Evolutionary conservation across 495 filamentous ascomycete species (phyloP).

Genomic region (Cercophora sp.): DNA sequence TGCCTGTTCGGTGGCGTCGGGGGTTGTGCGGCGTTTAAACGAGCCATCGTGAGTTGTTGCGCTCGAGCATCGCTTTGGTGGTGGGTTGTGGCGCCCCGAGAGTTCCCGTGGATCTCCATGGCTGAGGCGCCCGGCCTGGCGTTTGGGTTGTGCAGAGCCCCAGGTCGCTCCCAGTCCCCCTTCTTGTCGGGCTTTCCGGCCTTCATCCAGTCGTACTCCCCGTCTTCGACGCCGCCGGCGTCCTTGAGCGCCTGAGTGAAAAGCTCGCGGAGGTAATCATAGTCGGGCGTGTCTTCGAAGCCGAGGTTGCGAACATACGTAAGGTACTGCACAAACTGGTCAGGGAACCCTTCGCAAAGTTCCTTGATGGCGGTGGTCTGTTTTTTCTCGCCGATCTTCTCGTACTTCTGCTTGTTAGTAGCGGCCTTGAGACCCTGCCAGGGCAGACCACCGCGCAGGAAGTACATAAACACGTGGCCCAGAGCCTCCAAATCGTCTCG

Average conservation of each 20-base stretch:
- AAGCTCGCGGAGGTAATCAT: constrained; percentile 94
- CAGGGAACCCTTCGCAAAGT: constrained; percentile 92
- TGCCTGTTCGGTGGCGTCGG: constrained; percentile 82
- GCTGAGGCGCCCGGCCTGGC: constrained; percentile 69
- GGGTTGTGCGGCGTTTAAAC: constrained; percentile 96
- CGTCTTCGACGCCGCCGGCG: constrained; percentile 91
- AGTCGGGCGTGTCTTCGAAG: constrained; percentile 98
- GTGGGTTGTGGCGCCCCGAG: constrained; percentile 55
- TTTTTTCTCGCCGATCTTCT: constrained; percentile 99
- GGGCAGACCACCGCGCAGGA: constrained; percentile 88
- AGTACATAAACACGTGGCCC: constrained; percentile 99
- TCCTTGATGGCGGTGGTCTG: constrained; percentile 96
- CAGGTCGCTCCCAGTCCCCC: constrained; percentile 66
- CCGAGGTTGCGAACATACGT: constrained; percentile 96
- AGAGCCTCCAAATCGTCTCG: constrained; percentile 94
- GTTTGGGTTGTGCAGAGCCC: constrained; percentile 64
- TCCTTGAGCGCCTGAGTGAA: constrained; percentile 97
- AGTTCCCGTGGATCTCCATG: constrained; percentile 67
- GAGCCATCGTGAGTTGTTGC: constrained; percentile 67
- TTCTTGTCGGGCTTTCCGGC: constrained; percentile 93
- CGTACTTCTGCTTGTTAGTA: constrained; percentile 99
- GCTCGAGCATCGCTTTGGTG: constrained; percentile 52
- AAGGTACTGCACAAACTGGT: constrained; percentile 96
- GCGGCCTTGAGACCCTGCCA: constrained; percentile 99
- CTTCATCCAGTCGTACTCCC: constrained; percentile 99